Conservation (phyloP, 257 asterid species). For the Fraxinus americana region DNA sequence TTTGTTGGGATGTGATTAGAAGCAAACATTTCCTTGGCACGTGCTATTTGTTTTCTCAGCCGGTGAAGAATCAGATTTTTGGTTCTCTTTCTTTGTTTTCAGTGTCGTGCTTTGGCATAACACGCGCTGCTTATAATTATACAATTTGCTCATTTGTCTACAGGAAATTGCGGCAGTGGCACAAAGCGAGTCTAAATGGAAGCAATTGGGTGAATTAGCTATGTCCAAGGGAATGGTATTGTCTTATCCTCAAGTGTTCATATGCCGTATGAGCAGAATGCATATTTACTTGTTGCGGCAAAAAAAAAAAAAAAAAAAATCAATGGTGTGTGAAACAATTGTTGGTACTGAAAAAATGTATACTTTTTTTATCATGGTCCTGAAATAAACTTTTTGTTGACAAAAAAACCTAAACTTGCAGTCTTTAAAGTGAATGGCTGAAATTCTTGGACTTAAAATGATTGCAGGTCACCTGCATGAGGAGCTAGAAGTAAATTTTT, state of each 20-base stretch:
- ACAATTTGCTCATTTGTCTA: slow-evolving; percentile 28
- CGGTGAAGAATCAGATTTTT: slow-evolving; percentile 9
- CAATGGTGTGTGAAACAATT: slow-evolving; percentile 2
- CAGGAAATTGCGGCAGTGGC: slow-evolving; percentile 87
- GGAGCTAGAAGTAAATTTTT: neutral
- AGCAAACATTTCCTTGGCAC: neutral
- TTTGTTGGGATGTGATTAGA: slow-evolving; percentile 13
- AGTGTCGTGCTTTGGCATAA: slow-evolving; percentile 11
- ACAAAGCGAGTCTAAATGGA: slow-evolving; percentile 89
- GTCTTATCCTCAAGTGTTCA: slow-evolving; percentile 12
- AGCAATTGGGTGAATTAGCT: slow-evolving; percentile 97
- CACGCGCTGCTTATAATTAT: slow-evolving; percentile 12
- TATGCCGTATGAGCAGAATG: slow-evolving; percentile 15
- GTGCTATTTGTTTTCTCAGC: slow-evolving; percentile 3
- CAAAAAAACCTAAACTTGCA: neutral
- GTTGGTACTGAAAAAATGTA: neutral
- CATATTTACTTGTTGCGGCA: slow-evolving; percentile 7
- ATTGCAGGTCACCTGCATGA: neutral
- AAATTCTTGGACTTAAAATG: slow-evolving; percentile 6
- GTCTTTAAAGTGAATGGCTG: neutral
- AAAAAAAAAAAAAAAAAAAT: neutral
- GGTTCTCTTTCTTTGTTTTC: slow-evolving; percentile 10
- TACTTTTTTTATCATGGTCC: neutral
- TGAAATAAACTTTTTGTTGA: neutral
- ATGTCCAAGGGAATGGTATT: slow-evolving; percentile 91